These are phyloP conservation scores for Yamadazyma nakazawae DNA, from an alignment of 805 yeast genomes.

Conservation along the genomic window DNA sequence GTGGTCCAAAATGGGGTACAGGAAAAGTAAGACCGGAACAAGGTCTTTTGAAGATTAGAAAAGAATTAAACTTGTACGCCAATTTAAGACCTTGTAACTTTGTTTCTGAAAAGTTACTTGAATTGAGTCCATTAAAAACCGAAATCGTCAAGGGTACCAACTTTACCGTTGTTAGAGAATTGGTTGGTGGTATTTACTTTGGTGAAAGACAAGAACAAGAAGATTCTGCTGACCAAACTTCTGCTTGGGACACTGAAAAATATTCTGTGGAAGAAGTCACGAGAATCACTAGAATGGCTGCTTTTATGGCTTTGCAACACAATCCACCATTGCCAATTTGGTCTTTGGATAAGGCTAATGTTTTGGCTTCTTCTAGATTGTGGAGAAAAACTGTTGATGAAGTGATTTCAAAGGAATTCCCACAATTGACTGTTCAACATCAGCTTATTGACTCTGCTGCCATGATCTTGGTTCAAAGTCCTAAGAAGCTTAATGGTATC, in stretches of 20 bases:
- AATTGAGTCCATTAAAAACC: constrained; percentile 82
- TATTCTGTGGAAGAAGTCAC: constrained; percentile 90
- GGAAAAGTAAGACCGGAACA: constrained; percentile 96
- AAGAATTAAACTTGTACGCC: constrained; percentile 91
- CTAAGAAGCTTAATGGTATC: constrained; percentile 88
- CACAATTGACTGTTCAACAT: constrained; percentile 80
- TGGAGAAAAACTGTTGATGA: constrained; percentile 94
- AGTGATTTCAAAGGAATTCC: constrained; percentile 84
- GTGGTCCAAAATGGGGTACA: constrained; percentile 99
- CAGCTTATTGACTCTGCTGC: constrained; percentile 99
- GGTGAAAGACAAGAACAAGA: constrained; percentile 94
- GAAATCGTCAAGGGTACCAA: constrained; percentile 88
- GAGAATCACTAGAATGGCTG: constrained; percentile 98
- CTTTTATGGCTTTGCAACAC: constrained; percentile 88
- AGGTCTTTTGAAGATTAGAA: constrained; percentile 90
- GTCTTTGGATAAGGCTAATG: constrained; percentile 97
- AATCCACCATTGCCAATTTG: constrained; percentile 93
- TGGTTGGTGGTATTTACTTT: constrained; percentile 97
- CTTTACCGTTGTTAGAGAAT: constrained; percentile 90
- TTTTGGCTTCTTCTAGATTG: constrained; percentile 89
- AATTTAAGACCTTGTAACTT: constrained; percentile 96
- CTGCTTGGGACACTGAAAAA: constrained; percentile 91
- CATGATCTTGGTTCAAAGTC: constrained; percentile 91
- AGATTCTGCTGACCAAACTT: constrained; percentile 56
- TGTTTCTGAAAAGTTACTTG: constrained; percentile 77